A percentile compares a stretch with the other conserved stretches of the same genome.
phyloP scores from a whole-genome alignment of 1,284 basidiomycete species.

The Trichosporon sp. region DNA sequence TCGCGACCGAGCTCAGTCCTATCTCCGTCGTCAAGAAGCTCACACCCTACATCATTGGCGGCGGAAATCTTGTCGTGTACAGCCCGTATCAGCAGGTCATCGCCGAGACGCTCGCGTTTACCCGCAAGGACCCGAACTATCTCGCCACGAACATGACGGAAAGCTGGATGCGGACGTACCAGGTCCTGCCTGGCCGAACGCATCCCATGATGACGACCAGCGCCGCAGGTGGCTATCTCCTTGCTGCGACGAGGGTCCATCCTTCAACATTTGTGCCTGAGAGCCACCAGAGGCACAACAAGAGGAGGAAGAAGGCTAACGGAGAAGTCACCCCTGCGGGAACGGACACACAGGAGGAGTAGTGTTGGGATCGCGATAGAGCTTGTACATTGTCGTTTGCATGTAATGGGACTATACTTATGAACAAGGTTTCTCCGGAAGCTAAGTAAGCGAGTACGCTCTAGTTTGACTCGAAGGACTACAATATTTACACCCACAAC shows the following conservation, averaged over 20 bases:
- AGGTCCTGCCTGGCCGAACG: constrained; percentile 88
- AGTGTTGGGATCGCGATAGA: neutral
- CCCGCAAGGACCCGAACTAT: constrained; percentile 63
- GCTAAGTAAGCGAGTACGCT: neutral
- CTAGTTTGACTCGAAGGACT: neutral
- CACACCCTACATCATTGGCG: constrained; percentile 72
- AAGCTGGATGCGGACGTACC: constrained; percentile 83
- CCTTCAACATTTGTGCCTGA: constrained; percentile 29
- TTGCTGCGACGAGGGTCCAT: constrained; percentile 74
- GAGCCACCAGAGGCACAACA: constrained; percentile 29
- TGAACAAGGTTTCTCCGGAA: neutral
- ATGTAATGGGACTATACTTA: neutral
- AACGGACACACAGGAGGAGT: neutral
- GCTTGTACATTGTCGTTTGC: neutral
- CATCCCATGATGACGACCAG: constrained; percentile 93
- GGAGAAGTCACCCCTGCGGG: neutral
- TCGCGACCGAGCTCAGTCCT: constrained; percentile 82
- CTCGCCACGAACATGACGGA: constrained; percentile 79
- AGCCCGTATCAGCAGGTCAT: constrained; percentile 76
- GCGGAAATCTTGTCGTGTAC: constrained; percentile 78
- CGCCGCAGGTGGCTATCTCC: constrained; percentile 80
- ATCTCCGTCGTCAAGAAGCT: constrained; percentile 72
- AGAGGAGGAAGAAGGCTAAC: constrained; percentile 19
- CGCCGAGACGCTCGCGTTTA: constrained; percentile 65
- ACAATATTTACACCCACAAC: neutral